Evolutionary conservation across 1,284 basidiomycete genomes (phyloP).

Genomic region (Irpex sp.): DNA sequence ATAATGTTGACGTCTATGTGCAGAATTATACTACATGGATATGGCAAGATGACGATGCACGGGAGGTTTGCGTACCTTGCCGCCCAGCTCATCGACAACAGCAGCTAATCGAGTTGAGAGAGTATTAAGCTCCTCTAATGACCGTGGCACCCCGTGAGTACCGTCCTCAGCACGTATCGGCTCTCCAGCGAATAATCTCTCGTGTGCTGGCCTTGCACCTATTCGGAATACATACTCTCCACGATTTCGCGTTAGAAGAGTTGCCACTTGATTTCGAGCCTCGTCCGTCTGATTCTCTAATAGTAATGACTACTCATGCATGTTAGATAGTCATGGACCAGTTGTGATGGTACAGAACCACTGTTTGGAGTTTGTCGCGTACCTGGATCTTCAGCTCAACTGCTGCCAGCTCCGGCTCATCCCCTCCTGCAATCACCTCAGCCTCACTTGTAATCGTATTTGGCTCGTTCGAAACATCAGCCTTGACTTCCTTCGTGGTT

Average conservation of each 20-base stretch:
- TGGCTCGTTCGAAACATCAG: conserved; percentile 19
- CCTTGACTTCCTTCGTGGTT: neutral
- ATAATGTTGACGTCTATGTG: conserved; percentile 51
- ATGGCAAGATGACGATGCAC: no score
- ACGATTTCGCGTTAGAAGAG: conserved; percentile 56
- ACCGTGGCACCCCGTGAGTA: conserved; percentile 52
- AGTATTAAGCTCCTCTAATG: conserved; percentile 47
- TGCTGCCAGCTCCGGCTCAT: conserved; percentile 35
- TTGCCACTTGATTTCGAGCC: conserved; percentile 62
- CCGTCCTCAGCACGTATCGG: conserved; percentile 39
- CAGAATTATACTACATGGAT: neutral
- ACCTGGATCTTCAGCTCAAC: conserved; percentile 62
- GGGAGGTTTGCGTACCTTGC: conserved; percentile 46
- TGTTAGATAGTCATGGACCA: no score
- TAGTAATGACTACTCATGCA: neutral
- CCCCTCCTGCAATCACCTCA: neutral
- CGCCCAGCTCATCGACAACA: conserved; percentile 68
- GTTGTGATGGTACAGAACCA: no score
- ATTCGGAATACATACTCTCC: conserved; percentile 74
- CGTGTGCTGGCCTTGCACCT: conserved; percentile 56
- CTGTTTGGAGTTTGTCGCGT: conserved; percentile 11
- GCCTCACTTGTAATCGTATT: neutral
- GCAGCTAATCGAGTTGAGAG: conserved; percentile 41
- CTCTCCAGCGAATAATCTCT: conserved; percentile 51
- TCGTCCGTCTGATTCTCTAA: conserved; percentile 8